These are phyloP conservation scores for Diplocarpon rosae DNA, from an alignment of 2,329 filamentous ascomycete species.

Conservation along the genomic window DNA sequence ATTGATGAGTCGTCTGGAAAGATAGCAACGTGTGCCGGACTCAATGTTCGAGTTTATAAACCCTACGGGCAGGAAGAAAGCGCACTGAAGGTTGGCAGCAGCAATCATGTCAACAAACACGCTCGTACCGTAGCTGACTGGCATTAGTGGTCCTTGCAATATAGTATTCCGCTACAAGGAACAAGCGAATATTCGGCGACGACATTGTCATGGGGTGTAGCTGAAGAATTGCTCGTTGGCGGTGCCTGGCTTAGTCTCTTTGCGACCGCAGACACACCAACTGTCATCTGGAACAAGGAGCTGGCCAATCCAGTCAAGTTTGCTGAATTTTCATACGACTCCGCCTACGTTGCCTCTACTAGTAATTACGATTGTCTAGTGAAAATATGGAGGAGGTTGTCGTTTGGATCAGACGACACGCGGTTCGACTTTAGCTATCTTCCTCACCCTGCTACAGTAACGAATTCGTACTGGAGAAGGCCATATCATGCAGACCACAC, in stretches of 20 bases:
- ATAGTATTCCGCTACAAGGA: conserved; percentile 40
- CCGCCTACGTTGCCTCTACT: conserved; percentile 72
- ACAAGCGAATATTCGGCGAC: conserved; percentile 32
- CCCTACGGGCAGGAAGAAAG: conserved; percentile 62
- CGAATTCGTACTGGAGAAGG: conserved; percentile 73
- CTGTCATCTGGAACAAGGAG: conserved; percentile 60
- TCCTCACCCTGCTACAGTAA: conserved; percentile 71
- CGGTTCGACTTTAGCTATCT: conserved; percentile 88
- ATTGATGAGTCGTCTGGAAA: conserved; percentile 77
- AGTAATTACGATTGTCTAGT: conserved; percentile 70
- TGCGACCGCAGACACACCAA: conserved; percentile 35
- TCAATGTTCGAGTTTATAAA: conserved; percentile 63
- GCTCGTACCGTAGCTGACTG: conserved; percentile 13
- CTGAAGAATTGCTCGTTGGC: conserved; percentile 75
- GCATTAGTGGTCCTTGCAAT: conserved; percentile 52
- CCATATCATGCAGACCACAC: conserved; percentile 68
- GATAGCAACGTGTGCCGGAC: conserved; percentile 64
- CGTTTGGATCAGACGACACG: conserved; percentile 72
- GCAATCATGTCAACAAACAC: conserved; percentile 4
- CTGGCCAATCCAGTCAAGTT: conserved; percentile 65
- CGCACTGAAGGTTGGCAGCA: conserved; percentile 54
- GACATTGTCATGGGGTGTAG: conserved; percentile 75
- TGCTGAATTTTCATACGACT: conserved; percentile 76
- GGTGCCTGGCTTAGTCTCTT: conserved; percentile 62
- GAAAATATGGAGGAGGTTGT: conserved; percentile 85